Base-by-base conservation (phyloP, 768 basidiomycete genomes). In the Mycena vitilis region DNA sequence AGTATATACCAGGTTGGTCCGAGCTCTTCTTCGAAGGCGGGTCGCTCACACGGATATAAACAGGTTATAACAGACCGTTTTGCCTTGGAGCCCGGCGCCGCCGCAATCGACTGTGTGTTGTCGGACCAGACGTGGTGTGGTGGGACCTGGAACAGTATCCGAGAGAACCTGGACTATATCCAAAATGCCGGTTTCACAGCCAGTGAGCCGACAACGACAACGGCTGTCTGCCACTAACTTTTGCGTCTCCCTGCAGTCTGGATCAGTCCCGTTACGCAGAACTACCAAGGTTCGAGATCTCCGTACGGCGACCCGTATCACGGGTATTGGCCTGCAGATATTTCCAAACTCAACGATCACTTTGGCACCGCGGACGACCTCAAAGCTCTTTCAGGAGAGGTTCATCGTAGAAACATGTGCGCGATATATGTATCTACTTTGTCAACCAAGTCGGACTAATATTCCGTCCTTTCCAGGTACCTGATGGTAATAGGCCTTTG, bases 271-370 rank as follows among this genome's bases (percentile, higher is more conserved):
- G 86, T 95, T 20, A 89, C 87, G 65, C 86, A 93, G 78, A 94
- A 94, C 76, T 93, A 91, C 68, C 79, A 91, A 44, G 92, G 92
- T 0, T 87, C 90, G 15, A 75, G 85, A 54, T 89, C 92, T 4
- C 81, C 87, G 0, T 95, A 94, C 75, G 93, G 94, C 22, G 91
- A 94, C 73, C 81, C 95, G 18, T 95, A 95, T 79, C 94, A 95
- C 73, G 94, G 94, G 20, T 95, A 95, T 79, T 95, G 94, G 93
- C 84, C 88, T 37, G 85, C 88, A 59, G 90, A 95, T 73, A 83
- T 87, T 11, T 80, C 86, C 30, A 73, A 84, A 71, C 83, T 92
- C 49, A 93, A 94, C 78, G 75, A 80, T 23, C 84, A 81, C 42
- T 92, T 92, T 63, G 92, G 92, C 38, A 87, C 89, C 0, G 79